A percentile compares a stretch with the other conserved stretches of the same genome.
phyloP scores from a whole-genome alignment of 305 asterid species.

The Petunia hybrid region DNA sequence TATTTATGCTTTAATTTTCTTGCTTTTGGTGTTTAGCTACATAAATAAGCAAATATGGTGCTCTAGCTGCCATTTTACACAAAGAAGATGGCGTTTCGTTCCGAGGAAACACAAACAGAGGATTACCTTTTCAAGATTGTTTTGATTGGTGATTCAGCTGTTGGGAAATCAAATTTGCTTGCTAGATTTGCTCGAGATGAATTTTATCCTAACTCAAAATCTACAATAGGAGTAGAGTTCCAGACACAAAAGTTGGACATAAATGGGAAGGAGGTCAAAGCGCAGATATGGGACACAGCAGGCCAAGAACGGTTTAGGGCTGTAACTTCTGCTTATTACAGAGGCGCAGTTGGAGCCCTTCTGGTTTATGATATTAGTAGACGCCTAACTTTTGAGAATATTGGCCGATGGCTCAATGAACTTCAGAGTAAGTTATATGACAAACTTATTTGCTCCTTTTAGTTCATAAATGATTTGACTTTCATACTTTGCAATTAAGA shows the following conservation, averaged over 20 bases:
- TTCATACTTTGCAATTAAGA: background rate
- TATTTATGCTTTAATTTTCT: slow-evolving; percentile 2
- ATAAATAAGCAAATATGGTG: slow-evolving; percentile 42
- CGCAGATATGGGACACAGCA: slow-evolving; percentile 96
- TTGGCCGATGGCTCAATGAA: slow-evolving; percentile 90
- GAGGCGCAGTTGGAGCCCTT: slow-evolving; percentile 97
- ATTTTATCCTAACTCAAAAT: slow-evolving; percentile 83
- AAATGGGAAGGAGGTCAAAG: slow-evolving; percentile 84
- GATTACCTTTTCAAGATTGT: slow-evolving; percentile 96
- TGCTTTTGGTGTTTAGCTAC: slow-evolving; percentile 29
- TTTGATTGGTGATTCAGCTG: slow-evolving; percentile 89
- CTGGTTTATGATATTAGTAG: slow-evolving; percentile 87
- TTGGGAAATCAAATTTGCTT: slow-evolving; percentile 91
- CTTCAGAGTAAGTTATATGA: slow-evolving; percentile 75
- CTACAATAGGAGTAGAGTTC: slow-evolving; percentile 90
- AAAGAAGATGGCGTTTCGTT: slow-evolving; percentile 61
- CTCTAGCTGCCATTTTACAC: slow-evolving; percentile 39
- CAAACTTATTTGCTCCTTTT: background rate
- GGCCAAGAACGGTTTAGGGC: slow-evolving; percentile 99
- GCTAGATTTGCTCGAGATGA: slow-evolving; percentile 93
- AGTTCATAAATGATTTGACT: background rate
- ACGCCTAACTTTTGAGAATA: slow-evolving; percentile 78
- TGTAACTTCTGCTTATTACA: slow-evolving; percentile 88
- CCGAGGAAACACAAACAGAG: slow-evolving; percentile 71
- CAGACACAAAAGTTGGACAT: slow-evolving; percentile 91